phyloP scores from a whole-genome alignment of 371 early-diverging fungal genomes.

The Saksenaea vasiformis region DNA sequence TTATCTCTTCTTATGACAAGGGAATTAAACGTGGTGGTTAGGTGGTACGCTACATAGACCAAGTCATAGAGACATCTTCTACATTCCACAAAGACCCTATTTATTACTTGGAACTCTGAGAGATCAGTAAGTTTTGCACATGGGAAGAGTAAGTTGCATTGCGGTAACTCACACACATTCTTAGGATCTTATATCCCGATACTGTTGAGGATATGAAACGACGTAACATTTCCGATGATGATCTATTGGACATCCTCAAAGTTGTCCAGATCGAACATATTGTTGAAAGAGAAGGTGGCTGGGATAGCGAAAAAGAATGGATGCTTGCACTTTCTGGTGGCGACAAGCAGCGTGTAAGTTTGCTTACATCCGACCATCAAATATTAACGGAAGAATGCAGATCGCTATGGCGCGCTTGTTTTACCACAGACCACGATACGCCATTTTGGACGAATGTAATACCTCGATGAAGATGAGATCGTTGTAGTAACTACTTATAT shows the following conservation, averaged over 20 bases:
- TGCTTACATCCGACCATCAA: background rate
- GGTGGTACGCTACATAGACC: conserved; percentile 87
- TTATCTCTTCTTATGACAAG: background rate
- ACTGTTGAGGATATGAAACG: conserved; percentile 68
- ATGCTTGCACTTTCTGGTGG: conserved; percentile 81
- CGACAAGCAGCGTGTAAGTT: conserved; percentile 80
- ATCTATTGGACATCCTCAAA: conserved; percentile 70
- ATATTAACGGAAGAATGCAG: conserved; percentile 13
- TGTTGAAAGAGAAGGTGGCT: conserved; percentile 89
- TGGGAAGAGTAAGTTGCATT: background rate
- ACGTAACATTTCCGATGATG: conserved; percentile 63
- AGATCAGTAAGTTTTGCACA: conserved; percentile 70
- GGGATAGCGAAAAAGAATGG: conserved; percentile 87
- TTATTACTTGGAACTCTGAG: conserved; percentile 92
- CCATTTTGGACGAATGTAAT: conserved; percentile 87
- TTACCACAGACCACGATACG: conserved; percentile 89
- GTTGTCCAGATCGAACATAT: conserved; percentile 78
- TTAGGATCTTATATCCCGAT: conserved; percentile 84
- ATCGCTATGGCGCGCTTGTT: conserved; percentile 90
- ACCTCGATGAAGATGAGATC: background rate
- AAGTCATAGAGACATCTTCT: conserved; percentile 84
- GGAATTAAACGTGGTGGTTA: conserved; percentile 6
- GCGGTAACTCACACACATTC: background rate
- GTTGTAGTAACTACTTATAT: background rate
- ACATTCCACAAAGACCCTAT: conserved; percentile 96